These are phyloP conservation scores for Suillus sp. DNA, from an alignment of 768 basidiomycete genomes.

Conservation along the genomic window DNA sequence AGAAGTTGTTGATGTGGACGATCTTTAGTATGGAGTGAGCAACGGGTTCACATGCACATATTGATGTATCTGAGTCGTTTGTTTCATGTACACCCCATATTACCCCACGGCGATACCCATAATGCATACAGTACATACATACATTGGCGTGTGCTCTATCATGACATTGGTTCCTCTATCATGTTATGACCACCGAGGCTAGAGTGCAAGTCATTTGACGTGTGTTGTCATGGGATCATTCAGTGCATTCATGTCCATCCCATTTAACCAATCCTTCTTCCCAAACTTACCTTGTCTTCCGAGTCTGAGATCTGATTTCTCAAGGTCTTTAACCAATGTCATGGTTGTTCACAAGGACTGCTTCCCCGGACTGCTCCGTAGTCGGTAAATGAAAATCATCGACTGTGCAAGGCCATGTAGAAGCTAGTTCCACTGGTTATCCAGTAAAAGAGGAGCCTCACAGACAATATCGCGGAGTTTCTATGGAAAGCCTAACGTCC, in stretches of 20 bases:
- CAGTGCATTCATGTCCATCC: background rate
- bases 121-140: background rate
- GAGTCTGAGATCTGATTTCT: background rate
- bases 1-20: background rate
- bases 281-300: background rate
- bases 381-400: background rate
- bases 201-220: background rate
- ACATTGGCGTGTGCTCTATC: background rate
- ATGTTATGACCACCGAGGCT: background rate
- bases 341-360: background rate
- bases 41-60: background rate
- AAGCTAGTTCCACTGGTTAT: too few species aligned
- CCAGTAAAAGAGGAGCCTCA: too few species aligned
- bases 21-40: background rate
- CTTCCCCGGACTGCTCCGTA: background rate
- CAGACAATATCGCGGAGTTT: too few species aligned
- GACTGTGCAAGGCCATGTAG: background rate
- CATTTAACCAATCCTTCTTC: too few species aligned
- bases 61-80: background rate
- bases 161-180: background rate
- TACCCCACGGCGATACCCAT: background rate
- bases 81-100: background rate
- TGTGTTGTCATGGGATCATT: background rate
- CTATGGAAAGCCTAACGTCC: background rate
- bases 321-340: background rate